phyloP scores from a whole-genome alignment of 371 early-diverging fungal genomes.

The Lichtheimia ornata region DNA sequence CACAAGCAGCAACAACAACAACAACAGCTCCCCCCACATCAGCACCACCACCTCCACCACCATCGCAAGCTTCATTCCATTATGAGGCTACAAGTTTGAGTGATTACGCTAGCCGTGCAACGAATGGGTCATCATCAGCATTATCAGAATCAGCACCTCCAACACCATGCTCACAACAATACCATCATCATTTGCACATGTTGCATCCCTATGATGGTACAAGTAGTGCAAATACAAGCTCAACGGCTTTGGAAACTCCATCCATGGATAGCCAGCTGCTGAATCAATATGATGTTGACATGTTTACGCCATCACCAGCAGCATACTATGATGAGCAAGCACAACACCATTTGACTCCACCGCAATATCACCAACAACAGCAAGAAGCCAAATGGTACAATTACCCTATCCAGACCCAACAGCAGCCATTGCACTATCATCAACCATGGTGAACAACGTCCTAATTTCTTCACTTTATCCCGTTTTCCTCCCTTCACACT shows the following conservation, averaged over 20 bases:
- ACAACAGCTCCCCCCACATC: background rate
- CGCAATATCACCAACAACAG: background rate
- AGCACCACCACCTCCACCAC: background rate
- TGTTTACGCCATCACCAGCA: background rate
- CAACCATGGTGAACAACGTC: too few species aligned
- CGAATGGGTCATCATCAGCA: constrained; percentile 10
- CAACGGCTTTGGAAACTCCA: constrained; percentile 3
- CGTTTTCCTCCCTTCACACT: too few species aligned
- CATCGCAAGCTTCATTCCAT: constrained; percentile 3
- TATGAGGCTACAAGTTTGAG: constrained; percentile 9
- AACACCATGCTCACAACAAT: constrained; percentile 14
- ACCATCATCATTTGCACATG: constrained; percentile 4
- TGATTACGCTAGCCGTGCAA: constrained; percentile 13
- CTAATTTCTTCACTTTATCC: too few species aligned
- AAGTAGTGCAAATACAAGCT: background rate
- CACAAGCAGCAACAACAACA: background rate
- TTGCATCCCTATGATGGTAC: constrained; percentile 11
- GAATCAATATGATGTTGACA: constrained; percentile 3
- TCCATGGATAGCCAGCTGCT: background rate
- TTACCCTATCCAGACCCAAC: constrained; percentile 2
- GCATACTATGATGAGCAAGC: too few species aligned
- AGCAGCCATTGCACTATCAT: background rate
- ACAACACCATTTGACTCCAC: background rate
- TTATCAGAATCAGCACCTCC: constrained; percentile 12
- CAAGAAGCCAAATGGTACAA: constrained; percentile 2